Evolutionary conservation across 148 eudicot genomes (phyloP).

Genomic region (Fagopyrum tataricum): DNA sequence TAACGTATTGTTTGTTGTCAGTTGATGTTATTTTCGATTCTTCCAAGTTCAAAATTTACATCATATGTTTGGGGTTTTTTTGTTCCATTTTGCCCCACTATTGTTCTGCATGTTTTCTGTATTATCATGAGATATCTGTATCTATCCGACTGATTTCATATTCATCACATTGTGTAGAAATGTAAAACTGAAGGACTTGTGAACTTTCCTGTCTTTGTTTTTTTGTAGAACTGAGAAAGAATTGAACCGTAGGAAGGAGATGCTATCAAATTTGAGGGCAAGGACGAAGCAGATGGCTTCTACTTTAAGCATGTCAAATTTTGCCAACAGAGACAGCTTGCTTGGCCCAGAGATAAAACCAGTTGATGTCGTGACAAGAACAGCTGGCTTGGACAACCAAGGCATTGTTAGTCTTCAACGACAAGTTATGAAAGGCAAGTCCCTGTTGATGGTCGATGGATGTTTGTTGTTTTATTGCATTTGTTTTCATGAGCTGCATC

Average conservation of each 20-base stretch:
- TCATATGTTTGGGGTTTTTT: neutral
- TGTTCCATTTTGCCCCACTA: neutral
- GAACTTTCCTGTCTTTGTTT: constrained; percentile 12
- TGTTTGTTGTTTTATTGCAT: neutral
- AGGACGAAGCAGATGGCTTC: constrained; percentile 85
- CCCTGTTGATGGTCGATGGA: constrained; percentile 2
- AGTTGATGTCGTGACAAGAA: constrained; percentile 68
- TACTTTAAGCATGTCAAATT: constrained; percentile 82
- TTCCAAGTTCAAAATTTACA: neutral
- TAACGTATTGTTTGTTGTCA: neutral
- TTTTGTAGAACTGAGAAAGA: constrained; percentile 71
- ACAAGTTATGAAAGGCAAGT: constrained; percentile 86
- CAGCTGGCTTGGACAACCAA: constrained; percentile 64
- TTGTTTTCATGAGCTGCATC: neutral
- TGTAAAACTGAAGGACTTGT: neutral
- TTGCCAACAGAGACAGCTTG: constrained; percentile 78
- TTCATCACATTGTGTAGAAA: neutral
- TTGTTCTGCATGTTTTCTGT: neutral
- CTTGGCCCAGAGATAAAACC: constrained; percentile 81
- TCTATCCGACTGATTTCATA: neutral
- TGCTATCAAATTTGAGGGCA: constrained; percentile 72
- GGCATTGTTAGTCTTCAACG: constrained; percentile 87
- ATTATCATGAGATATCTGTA: neutral
- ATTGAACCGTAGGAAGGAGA: constrained; percentile 70
- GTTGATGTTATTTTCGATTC: neutral